phyloP scores from a whole-genome alignment of 2,329 filamentous ascomycete species.

The Sordariomycetes sp. region DNA sequence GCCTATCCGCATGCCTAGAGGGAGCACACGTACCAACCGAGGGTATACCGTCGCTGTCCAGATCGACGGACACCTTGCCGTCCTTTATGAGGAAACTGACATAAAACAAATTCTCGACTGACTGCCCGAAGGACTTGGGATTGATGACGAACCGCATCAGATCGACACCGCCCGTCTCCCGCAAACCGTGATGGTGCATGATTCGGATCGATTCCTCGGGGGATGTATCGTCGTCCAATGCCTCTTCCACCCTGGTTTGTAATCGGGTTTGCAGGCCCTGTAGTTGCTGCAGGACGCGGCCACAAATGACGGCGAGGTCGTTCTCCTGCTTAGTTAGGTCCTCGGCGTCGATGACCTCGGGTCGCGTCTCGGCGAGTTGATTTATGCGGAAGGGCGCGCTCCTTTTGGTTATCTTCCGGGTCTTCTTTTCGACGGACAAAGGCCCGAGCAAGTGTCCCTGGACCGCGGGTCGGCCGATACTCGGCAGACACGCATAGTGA shows the following conservation, averaged over 20 bases:
- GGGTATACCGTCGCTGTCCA: slow-evolving; percentile 66
- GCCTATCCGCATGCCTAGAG: not conserved
- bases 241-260: slow-evolving; percentile 31
- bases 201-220: slow-evolving; percentile 36
- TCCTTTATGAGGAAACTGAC: slow-evolving; percentile 89
- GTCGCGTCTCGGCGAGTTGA: slow-evolving; percentile 59
- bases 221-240: slow-evolving; percentile 33
- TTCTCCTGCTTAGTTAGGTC: slow-evolving; percentile 70
- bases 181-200: slow-evolving; percentile 56
- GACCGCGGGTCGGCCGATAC: slow-evolving; percentile 63
- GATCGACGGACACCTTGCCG: slow-evolving; percentile 62
- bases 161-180: slow-evolving; percentile 60
- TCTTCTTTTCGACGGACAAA: slow-evolving; percentile 78
- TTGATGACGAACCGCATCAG: slow-evolving; percentile 86
- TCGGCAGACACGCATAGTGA: slow-evolving; percentile 61
- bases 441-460: slow-evolving; percentile 82
- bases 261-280: slow-evolving; percentile 32
- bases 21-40: slow-evolving; percentile 55
- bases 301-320: slow-evolving; percentile 69
- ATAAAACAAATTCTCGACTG: slow-evolving; percentile 94
- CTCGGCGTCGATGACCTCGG: slow-evolving; percentile 64
- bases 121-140: slow-evolving; percentile 83
- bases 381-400: slow-evolving; percentile 60
- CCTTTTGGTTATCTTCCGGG: slow-evolving; percentile 59
- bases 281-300: slow-evolving; percentile 59